These are phyloP conservation scores for Corylus avellana DNA, from an alignment of 306 rosid genomes.

Conservation along the genomic window DNA sequence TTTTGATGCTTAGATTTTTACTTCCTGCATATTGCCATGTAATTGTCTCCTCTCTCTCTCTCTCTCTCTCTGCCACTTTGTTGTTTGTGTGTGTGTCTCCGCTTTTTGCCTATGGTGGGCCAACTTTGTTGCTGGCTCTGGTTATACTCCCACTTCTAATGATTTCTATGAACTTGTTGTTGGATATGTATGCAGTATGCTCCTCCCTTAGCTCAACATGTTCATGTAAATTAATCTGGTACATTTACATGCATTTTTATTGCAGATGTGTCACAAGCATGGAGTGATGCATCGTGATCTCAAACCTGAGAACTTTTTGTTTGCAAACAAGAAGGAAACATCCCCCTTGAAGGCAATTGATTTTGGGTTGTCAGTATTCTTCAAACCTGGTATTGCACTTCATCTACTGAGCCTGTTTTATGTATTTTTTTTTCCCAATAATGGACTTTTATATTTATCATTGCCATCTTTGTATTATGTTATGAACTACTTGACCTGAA, in stretches of 20 bases:
- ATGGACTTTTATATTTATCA: neutral
- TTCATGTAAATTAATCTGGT: slow-evolving; percentile 5
- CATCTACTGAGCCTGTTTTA: slow-evolving; percentile 2
- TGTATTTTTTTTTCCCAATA: neutral
- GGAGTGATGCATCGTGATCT: slow-evolving; percentile 74
- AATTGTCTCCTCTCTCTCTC: neutral
- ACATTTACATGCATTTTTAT: slow-evolving; percentile 19
- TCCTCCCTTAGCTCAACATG: neutral
- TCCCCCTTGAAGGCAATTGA: slow-evolving; percentile 61
- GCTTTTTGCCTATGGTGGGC: neutral
- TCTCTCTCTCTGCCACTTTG: neutral
- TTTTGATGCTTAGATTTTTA: neutral
- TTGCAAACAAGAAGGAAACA: slow-evolving; percentile 60
- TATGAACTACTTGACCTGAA: slow-evolving; percentile 1
- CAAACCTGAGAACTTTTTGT: slow-evolving; percentile 60
- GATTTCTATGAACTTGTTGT: neutral
- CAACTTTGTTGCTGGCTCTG: neutral
- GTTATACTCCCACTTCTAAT: neutral
- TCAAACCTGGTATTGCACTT: slow-evolving; percentile 46
- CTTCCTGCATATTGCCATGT: neutral
- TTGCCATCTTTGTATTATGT: neutral
- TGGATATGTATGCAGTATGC: neutral
- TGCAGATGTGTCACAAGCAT: slow-evolving; percentile 55
- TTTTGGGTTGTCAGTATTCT: slow-evolving; percentile 59
- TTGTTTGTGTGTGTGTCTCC: neutral